Evolutionary conservation across 768 basidiomycete species (phyloP).

Genomic region (Lactarius hengduanensis): DNA sequence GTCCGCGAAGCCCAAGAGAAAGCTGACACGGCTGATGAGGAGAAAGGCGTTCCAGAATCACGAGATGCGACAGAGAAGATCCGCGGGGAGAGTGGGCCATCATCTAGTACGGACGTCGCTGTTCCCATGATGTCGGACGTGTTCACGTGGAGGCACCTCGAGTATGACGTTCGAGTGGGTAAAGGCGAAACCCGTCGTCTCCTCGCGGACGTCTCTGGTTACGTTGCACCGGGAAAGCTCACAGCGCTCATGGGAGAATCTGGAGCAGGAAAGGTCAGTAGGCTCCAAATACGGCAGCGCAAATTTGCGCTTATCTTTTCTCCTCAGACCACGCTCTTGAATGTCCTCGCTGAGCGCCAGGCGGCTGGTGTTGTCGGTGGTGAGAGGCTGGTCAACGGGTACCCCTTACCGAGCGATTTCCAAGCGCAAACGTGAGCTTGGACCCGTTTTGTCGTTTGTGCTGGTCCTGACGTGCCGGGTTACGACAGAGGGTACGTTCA

Average conservation of each 20-base stretch:
- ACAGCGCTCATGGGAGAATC: conserved; percentile 75
- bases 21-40: conserved; percentile 34
- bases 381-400: conserved; percentile 47
- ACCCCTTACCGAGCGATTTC: conserved; percentile 47
- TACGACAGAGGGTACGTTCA: conserved; percentile 72
- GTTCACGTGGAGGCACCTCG: conserved; percentile 78
- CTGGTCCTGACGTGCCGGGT: not conserved
- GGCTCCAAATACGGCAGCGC: not conserved
- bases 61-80: conserved; percentile 10
- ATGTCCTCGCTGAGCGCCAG: conserved; percentile 46
- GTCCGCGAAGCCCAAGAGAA: conserved; percentile 25
- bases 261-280: conserved; percentile 46
- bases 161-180: conserved; percentile 60
- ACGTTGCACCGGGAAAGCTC: conserved; percentile 75
- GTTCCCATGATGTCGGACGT: conserved; percentile 44
- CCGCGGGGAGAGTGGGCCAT: conserved; percentile 12
- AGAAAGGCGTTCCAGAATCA: conserved; percentile 21
- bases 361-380: conserved; percentile 42
- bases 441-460: conserved; percentile 40
- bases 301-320: not conserved
- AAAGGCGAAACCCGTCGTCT: conserved; percentile 47
- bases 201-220: conserved; percentile 74
- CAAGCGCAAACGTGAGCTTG: conserved; percentile 51
- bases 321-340: conserved; percentile 47
- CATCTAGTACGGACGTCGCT: conserved; percentile 18